Evolutionary conservation across 2,329 filamentous ascomycete species (phyloP), one percentile per base, ranked within the genome.

Genomic region (Aspergillus chevalieri): DNA sequence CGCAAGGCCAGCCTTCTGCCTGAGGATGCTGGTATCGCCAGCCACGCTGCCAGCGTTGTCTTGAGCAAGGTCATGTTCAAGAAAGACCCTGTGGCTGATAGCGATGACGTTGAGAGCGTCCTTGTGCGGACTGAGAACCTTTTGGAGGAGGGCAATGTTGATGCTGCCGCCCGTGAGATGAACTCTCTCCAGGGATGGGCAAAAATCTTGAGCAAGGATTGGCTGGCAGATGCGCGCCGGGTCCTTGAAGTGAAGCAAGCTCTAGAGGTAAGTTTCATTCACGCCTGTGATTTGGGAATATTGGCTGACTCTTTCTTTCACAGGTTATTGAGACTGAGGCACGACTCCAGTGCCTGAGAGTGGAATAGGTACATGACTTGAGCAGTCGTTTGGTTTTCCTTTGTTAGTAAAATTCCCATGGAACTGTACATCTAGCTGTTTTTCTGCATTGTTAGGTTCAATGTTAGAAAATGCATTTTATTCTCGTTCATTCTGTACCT

Each of bases 61-160:
- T 77, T 98, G 61, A 95, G 89, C 77, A 94, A 95, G 74, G 79
- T 97, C 47, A 83, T 97, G 75, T 97, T 98, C 81, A 90, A 89
- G 78, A 97, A 97, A 80, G 84, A 87, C 64, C 88, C 87, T 8
- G 77, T 93, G 43, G 86, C 89, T 0, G 83, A 83, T 21, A 90
- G 92, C 17, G 80, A 89, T 59, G 92, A 97, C 64, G 92, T 97
- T 19, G 93, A 98, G 78, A 94, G 90, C 63, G 85, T 97, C 52
- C 80, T 98, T 43, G 87, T 88, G 2, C 81, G 93, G 55, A 92
- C 93, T 1, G 91, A 98, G 73, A 90, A 85, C 6, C 80, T 89
- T 59, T 79, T 98, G 17, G 91, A 98, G 74, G 89, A 97, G 73
- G 93, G 93, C 19, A 85, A 96, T 64, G 73, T 98, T 49, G 93